Evolutionary conservation across 2,329 filamentous ascomycete genomes (phyloP).

Genomic region (Pseudogymnoascus sp.): DNA sequence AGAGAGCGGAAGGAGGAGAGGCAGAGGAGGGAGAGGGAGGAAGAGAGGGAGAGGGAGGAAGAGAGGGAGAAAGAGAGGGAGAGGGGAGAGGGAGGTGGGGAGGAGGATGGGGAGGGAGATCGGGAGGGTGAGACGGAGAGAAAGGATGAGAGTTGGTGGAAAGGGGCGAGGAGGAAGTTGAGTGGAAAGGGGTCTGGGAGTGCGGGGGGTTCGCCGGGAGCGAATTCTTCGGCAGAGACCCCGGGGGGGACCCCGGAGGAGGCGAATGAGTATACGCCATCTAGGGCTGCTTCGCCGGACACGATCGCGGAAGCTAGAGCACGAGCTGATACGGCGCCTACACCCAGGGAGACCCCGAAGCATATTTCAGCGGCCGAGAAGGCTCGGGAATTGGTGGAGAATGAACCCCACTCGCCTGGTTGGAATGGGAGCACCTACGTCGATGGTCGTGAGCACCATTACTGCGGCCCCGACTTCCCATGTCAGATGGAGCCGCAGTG

Average conservation of each 20-base stretch:
- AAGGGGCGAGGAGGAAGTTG: not conserved
- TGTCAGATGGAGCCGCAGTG: not conserved
- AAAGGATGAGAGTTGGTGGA: not conserved
- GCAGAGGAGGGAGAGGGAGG: not conserved
- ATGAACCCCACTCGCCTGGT: not conserved
- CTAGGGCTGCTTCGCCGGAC: not conserved
- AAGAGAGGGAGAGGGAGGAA: too few relatives aligned
- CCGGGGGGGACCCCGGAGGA: not conserved
- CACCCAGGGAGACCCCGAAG: not conserved
- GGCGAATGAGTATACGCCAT: not conserved
- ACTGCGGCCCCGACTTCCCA: not conserved
- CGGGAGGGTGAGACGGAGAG: not conserved
- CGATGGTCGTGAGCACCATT: not conserved
- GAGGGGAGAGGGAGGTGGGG: not conserved
- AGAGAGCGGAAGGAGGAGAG: not conserved
- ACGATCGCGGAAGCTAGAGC: not conserved
- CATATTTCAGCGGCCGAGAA: not conserved
- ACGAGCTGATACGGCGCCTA: not conserved
- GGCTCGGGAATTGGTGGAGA: not conserved
- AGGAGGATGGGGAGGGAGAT: not conserved
- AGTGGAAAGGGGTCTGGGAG: not conserved
- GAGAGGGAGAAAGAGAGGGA: not conserved
- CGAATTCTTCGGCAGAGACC: not conserved
- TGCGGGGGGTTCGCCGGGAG: not conserved
- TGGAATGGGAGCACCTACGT: slow-evolving; percentile 1